These are phyloP conservation scores for Prillingera fragicola DNA, from an alignment of 1,284 basidiomycete species.

Conservation along the genomic window DNA sequence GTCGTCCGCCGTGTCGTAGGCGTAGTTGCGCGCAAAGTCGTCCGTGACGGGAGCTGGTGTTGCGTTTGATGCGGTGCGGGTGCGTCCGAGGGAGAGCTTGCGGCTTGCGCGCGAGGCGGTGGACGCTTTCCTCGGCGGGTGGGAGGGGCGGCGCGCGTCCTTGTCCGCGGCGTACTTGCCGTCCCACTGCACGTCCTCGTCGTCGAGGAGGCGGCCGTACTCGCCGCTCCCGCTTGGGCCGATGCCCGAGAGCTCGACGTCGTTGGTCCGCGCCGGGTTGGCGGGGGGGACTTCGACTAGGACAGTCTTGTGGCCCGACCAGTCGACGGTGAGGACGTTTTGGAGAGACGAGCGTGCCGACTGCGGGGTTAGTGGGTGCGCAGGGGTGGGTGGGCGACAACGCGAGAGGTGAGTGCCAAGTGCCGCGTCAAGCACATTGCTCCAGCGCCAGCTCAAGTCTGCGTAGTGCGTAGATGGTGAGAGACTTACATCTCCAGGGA, in stretches of 20 bases:
- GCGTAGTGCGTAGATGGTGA: slow-evolving; percentile 1
- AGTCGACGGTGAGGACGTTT: slow-evolving; percentile 42
- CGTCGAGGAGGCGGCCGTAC: slow-evolving; percentile 32
- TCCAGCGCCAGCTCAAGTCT: not conserved
- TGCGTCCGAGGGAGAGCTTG: no score
- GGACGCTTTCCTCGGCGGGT: no score
- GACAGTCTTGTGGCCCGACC: slow-evolving; percentile 41
- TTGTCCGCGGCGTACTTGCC: no score
- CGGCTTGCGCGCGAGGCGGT: no score
- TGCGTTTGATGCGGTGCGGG: no score
- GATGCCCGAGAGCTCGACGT: slow-evolving; percentile 32
- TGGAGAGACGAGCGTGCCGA: slow-evolving; percentile 25
- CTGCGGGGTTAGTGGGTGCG: not conserved
- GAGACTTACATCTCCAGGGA: slow-evolving; percentile 24
- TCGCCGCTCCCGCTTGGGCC: slow-evolving; percentile 2
- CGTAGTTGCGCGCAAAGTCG: no score
- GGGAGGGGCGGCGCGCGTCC: slow-evolving; percentile 6
- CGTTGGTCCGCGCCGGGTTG: slow-evolving; percentile 7
- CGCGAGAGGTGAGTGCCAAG: no score
- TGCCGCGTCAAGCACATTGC: no score
- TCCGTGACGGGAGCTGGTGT: no score
- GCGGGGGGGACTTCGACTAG: slow-evolving; percentile 33
- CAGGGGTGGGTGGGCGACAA: no score
- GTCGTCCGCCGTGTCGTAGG: no score
- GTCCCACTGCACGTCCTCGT: slow-evolving; percentile 21